A percentile compares a stretch with the other conserved stretches of the same genome.
phyloP scores from a whole-genome alignment of 2,329 filamentous ascomycete genomes.

The Rhytidhysteron rufulum region DNA sequence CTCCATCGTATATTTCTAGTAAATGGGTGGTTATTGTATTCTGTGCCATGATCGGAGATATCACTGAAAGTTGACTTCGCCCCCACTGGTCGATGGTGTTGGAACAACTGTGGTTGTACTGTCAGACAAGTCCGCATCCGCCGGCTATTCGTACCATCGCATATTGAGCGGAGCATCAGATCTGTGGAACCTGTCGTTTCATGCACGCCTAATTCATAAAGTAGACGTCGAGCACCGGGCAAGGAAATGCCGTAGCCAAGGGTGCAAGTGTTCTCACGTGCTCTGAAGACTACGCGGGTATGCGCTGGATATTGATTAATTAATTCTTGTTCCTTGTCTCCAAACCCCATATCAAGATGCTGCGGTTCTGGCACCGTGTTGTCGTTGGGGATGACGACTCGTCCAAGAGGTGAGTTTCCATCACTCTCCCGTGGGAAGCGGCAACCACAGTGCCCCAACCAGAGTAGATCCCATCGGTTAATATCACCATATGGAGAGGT shows the following conservation, averaged over 20 bases:
- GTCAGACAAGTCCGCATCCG: slow-evolving; percentile 21
- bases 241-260: slow-evolving; percentile 24
- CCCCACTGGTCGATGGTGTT: slow-evolving; percentile 13
- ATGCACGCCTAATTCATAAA: slow-evolving; percentile 23
- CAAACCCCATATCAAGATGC: slow-evolving; percentile 17
- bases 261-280: slow-evolving; percentile 18
- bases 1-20: slow-evolving; percentile 20
- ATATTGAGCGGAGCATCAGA: slow-evolving; percentile 18
- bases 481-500: slow-evolving; percentile 20
- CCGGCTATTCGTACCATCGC: slow-evolving; percentile 5
- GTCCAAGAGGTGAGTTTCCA: slow-evolving; percentile 16
- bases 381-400: slow-evolving; percentile 16
- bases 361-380: slow-evolving; percentile 15
- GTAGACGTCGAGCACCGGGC: slow-evolving; percentile 19
- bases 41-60: slow-evolving; percentile 18
- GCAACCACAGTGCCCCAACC: slow-evolving; percentile 37
- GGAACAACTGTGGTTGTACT: slow-evolving; percentile 22
- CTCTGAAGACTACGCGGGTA: slow-evolving; percentile 17
- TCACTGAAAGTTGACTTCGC: slow-evolving; percentile 19
- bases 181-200: slow-evolving; percentile 22
- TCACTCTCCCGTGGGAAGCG: slow-evolving; percentile 20
- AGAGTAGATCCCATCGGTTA: slow-evolving; percentile 37
- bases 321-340: slow-evolving; percentile 14
- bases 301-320: slow-evolving; percentile 16
- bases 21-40: slow-evolving; percentile 7